phyloP scores from a whole-genome alignment of 495 filamentous ascomycete species.

The Podospora bellae-mahoneyi region DNA sequence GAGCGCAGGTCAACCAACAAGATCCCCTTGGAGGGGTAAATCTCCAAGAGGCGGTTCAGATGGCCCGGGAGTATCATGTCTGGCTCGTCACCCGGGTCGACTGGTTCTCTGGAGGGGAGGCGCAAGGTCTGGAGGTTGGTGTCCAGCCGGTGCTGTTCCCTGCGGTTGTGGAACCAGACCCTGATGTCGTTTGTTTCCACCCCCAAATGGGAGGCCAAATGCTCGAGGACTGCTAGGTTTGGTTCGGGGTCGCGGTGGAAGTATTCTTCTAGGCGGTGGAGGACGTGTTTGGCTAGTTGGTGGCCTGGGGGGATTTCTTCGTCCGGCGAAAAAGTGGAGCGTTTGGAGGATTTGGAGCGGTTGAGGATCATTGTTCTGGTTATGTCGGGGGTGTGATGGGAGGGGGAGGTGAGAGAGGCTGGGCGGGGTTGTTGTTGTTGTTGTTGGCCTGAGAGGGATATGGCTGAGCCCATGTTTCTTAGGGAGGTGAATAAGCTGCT shows the following conservation, averaged over 20 bases:
- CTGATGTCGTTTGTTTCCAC: slow-evolving; percentile 40
- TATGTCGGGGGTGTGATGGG: slow-evolving; percentile 19
- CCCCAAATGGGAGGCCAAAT: slow-evolving; percentile 42
- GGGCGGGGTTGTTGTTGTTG: slow-evolving; percentile 19
- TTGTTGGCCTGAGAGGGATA: slow-evolving; percentile 19
- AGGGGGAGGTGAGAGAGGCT: not conserved
- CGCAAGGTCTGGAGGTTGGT: slow-evolving; percentile 39
- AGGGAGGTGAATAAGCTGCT: slow-evolving; percentile 7
- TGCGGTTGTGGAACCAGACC: slow-evolving; percentile 47
- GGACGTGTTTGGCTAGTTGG: slow-evolving; percentile 35
- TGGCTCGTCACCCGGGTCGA: slow-evolving; percentile 22
- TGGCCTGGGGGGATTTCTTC: slow-evolving; percentile 31
- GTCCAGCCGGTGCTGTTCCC: slow-evolving; percentile 38
- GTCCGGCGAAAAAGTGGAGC: slow-evolving; percentile 25
- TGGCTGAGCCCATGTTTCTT: slow-evolving; percentile 18
- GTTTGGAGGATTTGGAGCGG: slow-evolving; percentile 30
- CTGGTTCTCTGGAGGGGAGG: slow-evolving; percentile 26
- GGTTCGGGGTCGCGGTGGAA: slow-evolving; percentile 40
- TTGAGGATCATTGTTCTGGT: slow-evolving; percentile 34
- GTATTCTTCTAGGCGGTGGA: slow-evolving; percentile 43
- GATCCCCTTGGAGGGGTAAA: slow-evolving; percentile 42
- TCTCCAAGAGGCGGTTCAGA: slow-evolving; percentile 45
- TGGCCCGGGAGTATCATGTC: slow-evolving; percentile 49
- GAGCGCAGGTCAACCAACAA: slow-evolving; percentile 46
- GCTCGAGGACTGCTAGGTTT: slow-evolving; percentile 36